These are phyloP conservation scores for Wilhelminamyces savonicus DNA, from an alignment of 805 yeast genomes.

Conservation along the genomic window DNA sequence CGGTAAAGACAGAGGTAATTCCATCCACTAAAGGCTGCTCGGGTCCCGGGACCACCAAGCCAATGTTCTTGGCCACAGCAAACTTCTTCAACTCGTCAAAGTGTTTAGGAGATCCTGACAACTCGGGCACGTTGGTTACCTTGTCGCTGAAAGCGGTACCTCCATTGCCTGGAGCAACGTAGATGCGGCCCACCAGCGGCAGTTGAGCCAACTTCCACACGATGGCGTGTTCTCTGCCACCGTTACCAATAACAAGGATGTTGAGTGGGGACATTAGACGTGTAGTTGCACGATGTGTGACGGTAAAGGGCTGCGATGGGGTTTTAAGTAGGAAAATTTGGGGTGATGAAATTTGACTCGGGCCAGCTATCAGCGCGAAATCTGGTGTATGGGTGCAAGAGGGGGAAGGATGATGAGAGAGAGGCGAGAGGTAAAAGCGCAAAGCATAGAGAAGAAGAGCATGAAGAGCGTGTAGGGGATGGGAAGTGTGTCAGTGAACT, in stretches of 20 bases:
- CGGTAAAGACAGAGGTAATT: constrained; percentile 61
- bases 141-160: constrained; percentile 60
- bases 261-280: constrained; percentile 10
- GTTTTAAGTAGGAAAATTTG: no score
- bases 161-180: constrained; percentile 96
- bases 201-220: constrained; percentile 89
- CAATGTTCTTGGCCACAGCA: constrained; percentile 60
- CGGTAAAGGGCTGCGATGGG: no score
- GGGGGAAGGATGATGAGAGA: no score
- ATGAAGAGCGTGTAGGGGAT: no score
- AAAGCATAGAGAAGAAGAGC: no score
- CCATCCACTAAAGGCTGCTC: constrained; percentile 98
- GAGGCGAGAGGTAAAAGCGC: no score
- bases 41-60: constrained; percentile 94
- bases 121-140: constrained; percentile 59
- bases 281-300: no score
- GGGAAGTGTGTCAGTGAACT: no score
- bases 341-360: no score
- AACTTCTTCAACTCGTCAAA: constrained; percentile 67
- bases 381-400: no score
- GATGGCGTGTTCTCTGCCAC: constrained; percentile 98
- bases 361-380: no score
- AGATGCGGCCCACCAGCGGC: constrained; percentile 61
- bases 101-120: constrained; percentile 59
- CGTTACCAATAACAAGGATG: constrained; percentile 85